phyloP scores from a whole-genome alignment of 441 rosid species.

The Adansonia madagascariensis region DNA sequence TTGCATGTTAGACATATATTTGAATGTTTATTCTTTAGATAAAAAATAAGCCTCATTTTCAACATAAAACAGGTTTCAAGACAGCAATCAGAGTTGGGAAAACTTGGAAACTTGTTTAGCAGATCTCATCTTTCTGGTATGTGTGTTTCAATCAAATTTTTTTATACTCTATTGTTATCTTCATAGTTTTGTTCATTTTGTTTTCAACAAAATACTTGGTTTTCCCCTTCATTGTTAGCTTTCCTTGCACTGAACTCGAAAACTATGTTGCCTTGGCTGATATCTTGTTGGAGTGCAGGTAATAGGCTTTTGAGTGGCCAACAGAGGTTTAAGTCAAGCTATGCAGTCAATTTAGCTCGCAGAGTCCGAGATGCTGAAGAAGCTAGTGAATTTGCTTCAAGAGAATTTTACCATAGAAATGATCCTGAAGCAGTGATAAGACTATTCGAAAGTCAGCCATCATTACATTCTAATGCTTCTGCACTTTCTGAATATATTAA shows the following conservation, averaged over 20 bases:
- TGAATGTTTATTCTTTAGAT: neutral
- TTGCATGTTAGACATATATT: neutral
- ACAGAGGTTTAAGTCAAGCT: conserved; percentile 70
- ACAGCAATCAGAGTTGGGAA: conserved; percentile 59
- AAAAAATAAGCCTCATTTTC: neutral
- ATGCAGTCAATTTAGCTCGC: conserved; percentile 75
- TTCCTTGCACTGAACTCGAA: neutral
- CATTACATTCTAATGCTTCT: conserved; percentile 64
- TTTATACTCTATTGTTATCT: neutral
- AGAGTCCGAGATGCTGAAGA: conserved; percentile 75
- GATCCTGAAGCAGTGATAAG: conserved; percentile 92
- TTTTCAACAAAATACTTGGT: neutral
- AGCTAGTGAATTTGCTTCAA: conserved; percentile 65
- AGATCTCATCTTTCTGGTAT: conserved; percentile 45
- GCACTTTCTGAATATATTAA: conserved; percentile 86
- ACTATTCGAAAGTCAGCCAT: conserved; percentile 77
- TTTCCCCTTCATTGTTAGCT: neutral
- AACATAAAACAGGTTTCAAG: conserved; percentile 52
- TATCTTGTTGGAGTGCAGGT: conserved; percentile 37
- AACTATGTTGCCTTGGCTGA: neutral
- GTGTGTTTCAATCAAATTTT: neutral
- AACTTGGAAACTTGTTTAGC: conserved; percentile 44
- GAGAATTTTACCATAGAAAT: conserved; percentile 68
- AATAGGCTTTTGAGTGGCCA: conserved; percentile 42
- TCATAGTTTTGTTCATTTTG: neutral